Base-by-base conservation (phyloP, 2,329 filamentous ascomycete species). In the Pyrenophora teres region DNA sequence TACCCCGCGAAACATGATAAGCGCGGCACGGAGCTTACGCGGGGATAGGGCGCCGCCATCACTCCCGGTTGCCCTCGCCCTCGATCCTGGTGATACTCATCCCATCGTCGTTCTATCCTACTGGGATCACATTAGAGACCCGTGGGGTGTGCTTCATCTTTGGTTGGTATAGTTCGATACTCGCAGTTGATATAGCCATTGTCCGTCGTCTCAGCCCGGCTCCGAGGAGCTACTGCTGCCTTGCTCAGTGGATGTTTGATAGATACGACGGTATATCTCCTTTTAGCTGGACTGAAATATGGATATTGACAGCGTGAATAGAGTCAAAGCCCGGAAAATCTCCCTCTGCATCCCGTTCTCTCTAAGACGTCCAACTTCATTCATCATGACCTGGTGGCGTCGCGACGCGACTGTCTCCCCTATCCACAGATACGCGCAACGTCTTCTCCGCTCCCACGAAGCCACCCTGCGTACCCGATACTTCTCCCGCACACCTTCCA, bases 361-460 rank as follows among this genome's bases (percentile, higher is more conserved):
- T 30, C 16, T 10, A 21, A 27, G 15, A 25, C 25, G 31, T 3
- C 46, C 18, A 9, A 31, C 36, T 39, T 30, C 30, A 12, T 44
- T 31, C 23, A 57, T 43, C 15, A 67, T 67, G 64, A 42, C 54
- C 37, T 69, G 65, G 70, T 70, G 68, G 67, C 68, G 62, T 32
- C 64, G 62, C 39, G 64, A 71, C 42, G 57, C 66, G 18, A 59
- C 60, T 7, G 50, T 63, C 23, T 65, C 61, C 52, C 57, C 63
- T 19, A 47, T 64, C 33, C 59, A 68, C 37, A 65, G 59, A 41
- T 63, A 63, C 42, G 47, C 59, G 15, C 62, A 64, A 35, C 63
- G 57, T 10, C 15, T 57, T 37, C 52, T 69, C 16, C 59, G 57
- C 35, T 63, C 67, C 25, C 57, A 63, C 38, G 61, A 66, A 27